These are phyloP conservation scores for Nadsonia commutata DNA, from an alignment of 1,139 yeast genomes.

Conservation along the genomic window DNA sequence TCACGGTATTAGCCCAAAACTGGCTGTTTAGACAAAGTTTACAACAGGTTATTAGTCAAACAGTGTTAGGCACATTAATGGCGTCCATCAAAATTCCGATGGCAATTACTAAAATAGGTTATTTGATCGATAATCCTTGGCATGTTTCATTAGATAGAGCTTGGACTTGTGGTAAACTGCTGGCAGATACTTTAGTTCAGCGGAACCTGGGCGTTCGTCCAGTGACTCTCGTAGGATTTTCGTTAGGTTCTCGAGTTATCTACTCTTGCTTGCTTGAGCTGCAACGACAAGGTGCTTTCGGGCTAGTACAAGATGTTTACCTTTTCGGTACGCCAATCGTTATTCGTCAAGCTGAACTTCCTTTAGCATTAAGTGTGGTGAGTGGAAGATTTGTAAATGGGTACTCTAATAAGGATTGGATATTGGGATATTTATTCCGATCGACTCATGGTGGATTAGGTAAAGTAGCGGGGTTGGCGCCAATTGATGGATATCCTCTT, in stretches of 20 bases:
- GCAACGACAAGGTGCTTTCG: constrained; percentile 75
- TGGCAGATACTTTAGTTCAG: constrained; percentile 81
- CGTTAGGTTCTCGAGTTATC: constrained; percentile 85
- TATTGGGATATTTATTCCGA: constrained; percentile 82
- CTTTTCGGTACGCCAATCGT: constrained; percentile 85
- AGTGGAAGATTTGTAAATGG: constrained; percentile 87
- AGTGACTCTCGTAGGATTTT: constrained; percentile 81
- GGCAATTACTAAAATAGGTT: constrained; percentile 79
- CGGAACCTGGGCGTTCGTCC: constrained; percentile 94
- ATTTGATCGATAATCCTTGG: constrained; percentile 94
- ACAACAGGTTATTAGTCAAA: constrained; percentile 89
- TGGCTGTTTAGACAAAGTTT: constrained; percentile 81
- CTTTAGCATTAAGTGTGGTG: constrained; percentile 72
- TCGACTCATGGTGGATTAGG: constrained; percentile 93
- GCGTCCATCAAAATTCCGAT: constrained; percentile 91
- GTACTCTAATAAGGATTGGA: constrained; percentile 89
- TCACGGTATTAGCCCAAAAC: constrained; percentile 83
- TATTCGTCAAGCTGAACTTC: constrained; percentile 61
- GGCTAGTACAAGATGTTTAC: constrained; percentile 78
- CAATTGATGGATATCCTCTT: constrained; percentile 32
- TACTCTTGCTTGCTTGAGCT: constrained; percentile 81
- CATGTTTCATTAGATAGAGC: constrained; percentile 93
- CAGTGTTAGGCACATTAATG: constrained; percentile 80
- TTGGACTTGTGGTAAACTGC: constrained; percentile 84
- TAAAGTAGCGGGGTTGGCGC: constrained; percentile 79